Evolutionary conservation across 2,329 filamentous ascomycete species (phyloP), one percentile per base, ranked within the genome.

Genomic region (Penicillium expansum): DNA sequence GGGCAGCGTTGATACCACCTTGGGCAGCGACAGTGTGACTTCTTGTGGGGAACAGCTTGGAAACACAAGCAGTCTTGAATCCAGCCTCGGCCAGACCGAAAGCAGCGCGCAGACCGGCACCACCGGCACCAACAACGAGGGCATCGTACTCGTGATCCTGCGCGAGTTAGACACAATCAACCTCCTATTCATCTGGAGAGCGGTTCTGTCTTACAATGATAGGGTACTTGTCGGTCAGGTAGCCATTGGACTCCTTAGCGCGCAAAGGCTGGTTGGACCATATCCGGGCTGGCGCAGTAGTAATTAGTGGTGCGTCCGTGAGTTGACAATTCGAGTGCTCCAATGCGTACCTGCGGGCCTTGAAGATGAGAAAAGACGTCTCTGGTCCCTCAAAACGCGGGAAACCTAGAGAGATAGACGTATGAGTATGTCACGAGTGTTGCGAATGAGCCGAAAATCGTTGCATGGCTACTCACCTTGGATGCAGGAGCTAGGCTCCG

Each of bases 101-200:
- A 57, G 84, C 84, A 50, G 85, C 84, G 67, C 85, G 80, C 39
- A 87, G 76, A 68, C 85, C 85, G 59, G 85, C 83, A 68, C 85
- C 85, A 60, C 85, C 85, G 59, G 85, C 85, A 68, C 80, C 80
- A 52, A 82, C 91, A 60, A 99, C 94, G 69, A 99, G 83, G 61
- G 93, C 93, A 89, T 97, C 94, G 79, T 97, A 97, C 80, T 97
- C 92, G 80, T 99, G 94, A 77, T 97, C 94, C 86, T 92, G 71
- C 29, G 60, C 56, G 45, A 55, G 65, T 68, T 60, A 67, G 64
- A 67, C 49, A 45, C 44, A 48, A 44, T 55, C 18, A 5, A 27
- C 2, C 29, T 54, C 33, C 32, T 24, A 29, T 29, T 11, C 16
- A 48, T 27, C 22, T 20, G 24, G 30, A 13, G 44, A 47, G 38